These are phyloP conservation scores for Mercurialis annua DNA, from an alignment of 345 rosid genomes.

Conservation along the genomic window DNA sequence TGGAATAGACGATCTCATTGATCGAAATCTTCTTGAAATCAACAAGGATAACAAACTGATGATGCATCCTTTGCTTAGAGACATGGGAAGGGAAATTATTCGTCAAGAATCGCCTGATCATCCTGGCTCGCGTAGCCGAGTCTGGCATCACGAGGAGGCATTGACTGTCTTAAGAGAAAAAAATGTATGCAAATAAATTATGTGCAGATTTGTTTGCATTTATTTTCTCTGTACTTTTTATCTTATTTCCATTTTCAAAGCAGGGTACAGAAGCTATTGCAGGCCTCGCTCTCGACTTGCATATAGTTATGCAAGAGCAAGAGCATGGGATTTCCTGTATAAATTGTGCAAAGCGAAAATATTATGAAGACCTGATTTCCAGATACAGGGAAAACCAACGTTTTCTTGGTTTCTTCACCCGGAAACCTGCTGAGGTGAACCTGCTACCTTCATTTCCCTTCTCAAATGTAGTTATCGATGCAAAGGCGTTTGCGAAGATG, in stretches of 20 bases:
- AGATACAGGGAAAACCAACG: not conserved
- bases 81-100: constrained; percentile 17
- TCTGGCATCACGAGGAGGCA: constrained; percentile 10
- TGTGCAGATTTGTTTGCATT: not conserved
- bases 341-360: constrained; percentile 6
- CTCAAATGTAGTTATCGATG: not conserved
- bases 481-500: constrained; percentile 17
- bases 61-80: constrained; percentile 16
- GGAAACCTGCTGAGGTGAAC: not conserved
- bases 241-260: constrained; percentile 6
- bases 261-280: constrained; percentile 13
- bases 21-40: constrained; percentile 3
- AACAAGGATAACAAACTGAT: not conserved
- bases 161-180: constrained; percentile 11
- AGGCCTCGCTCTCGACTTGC: constrained; percentile 1
- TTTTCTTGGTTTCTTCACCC: not conserved
- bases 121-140: constrained; percentile 2
- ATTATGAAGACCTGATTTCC: constrained; percentile 4
- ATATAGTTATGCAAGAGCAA: not conserved
- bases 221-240: not conserved
- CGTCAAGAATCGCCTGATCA: constrained; percentile 17
- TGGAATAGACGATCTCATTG: constrained; percentile 13
- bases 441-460: not conserved
- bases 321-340: not conserved
- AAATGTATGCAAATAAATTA: not conserved